Evolutionary conservation across 495 filamentous ascomycete genomes (phyloP), one percentile per base, ranked within the genome.

Genomic region (Daldinia bambusicola): DNA sequence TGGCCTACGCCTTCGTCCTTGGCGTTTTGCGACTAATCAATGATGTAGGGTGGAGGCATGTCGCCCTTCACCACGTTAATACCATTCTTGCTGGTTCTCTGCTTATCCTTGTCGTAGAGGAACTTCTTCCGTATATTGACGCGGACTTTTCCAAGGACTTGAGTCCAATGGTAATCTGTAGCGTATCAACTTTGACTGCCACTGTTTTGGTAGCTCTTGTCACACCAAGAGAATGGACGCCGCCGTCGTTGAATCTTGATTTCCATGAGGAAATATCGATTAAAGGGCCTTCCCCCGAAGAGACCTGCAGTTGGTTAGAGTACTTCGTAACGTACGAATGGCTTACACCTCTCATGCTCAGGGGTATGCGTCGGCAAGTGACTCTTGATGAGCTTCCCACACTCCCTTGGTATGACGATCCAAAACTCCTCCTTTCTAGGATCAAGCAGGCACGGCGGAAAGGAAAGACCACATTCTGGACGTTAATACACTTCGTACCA

Each of bases 401-500:
- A n/a, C 78, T 86, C 16, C 82, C 84, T 0, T 82, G 82, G 73
- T 86, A 86, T 61, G 84, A 86, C 58, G 82, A 84, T 41, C 84
- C 84, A 2, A 63, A 76, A 12, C 70, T 78, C 26, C 79, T 84
- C 57, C 76, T 85, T 30, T 67, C 72, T 22, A 79, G 75, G 22
- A 77, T 84, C 26, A 74, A 78, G 16, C 66, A 67, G 31, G 79
- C 82, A 20, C 78, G 84, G 0, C 72, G 75, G 22, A 77, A 77
- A 60, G 77, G 78, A 61, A 77, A 75, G 26, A 80, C 78, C 40
- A 86, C 82, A 0, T 62, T 83, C 31, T 79, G 80, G 58, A 84
- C 82, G 0, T 63, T 85, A 16, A 59, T 78, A 22, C 67, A 76
- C 53, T 80, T 82, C 59, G 66, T 83, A 51, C 77, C 67, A 37